These are phyloP conservation scores for Oropetium thomaeum DNA, from an alignment of 176 grass and related monocot species.

Conservation along the genomic window DNA sequence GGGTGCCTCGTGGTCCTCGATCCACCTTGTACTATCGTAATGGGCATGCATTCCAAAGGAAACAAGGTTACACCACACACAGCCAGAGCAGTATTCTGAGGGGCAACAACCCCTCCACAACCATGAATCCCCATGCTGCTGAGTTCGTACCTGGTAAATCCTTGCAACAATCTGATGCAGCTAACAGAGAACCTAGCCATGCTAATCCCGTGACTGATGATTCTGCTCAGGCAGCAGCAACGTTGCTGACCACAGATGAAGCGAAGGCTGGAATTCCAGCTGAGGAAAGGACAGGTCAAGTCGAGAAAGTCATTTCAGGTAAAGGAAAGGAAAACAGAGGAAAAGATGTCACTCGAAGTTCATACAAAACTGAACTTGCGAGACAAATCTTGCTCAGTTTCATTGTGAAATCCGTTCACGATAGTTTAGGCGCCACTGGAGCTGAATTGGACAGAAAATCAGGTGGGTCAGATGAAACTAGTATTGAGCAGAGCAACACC, in stretches of 20 bases:
- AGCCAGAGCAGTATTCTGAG: constrained; percentile 58
- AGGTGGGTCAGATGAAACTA: constrained; percentile 43
- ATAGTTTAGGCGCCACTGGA: constrained; percentile 55
- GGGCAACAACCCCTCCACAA: constrained; percentile 29
- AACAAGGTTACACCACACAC: constrained; percentile 63
- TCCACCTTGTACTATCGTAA: constrained; percentile 67
- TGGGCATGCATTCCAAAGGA: constrained; percentile 71
- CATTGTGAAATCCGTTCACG: constrained; percentile 80
- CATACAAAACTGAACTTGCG: constrained; percentile 80
- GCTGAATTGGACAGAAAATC: constrained; percentile 32
- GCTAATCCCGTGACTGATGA: constrained; percentile 30
- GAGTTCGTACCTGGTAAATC: constrained; percentile 83
- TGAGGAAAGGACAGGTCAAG: constrained; percentile 35
- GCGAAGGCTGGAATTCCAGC: constrained; percentile 13
- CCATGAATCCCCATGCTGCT: constrained; percentile 96
- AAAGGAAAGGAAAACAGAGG: constrained; percentile 53
- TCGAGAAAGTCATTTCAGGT: constrained; percentile 40
- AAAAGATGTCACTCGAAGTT: constrained; percentile 41
- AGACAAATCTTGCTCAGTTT: constrained; percentile 93
- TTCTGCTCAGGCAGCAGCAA: constrained; percentile 9
- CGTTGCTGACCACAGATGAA: constrained; percentile 15
- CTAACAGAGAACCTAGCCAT: constrained; percentile 27
- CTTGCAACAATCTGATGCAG: constrained; percentile 52
- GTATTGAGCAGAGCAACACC: constrained; percentile 36
- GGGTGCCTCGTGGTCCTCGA: constrained; percentile 77